These are phyloP conservation scores for Anethum foeniculum DNA, from an alignment of 140 eudicot genomes.

Conservation along the genomic window DNA sequence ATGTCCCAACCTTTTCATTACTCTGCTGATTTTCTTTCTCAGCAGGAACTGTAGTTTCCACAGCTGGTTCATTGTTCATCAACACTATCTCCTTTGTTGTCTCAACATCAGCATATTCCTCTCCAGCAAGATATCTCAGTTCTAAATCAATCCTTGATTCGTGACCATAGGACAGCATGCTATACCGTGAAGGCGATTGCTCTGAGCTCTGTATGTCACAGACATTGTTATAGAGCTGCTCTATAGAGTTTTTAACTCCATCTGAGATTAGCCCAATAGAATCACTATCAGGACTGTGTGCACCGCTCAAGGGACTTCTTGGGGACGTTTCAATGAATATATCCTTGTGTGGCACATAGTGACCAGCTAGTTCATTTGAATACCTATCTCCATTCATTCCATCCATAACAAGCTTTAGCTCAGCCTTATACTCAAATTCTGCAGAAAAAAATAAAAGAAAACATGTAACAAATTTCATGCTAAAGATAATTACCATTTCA, in stretches of 20 bases:
- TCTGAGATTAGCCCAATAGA: slow-evolving; percentile 57
- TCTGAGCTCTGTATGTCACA: slow-evolving; percentile 63
- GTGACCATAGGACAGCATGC: slow-evolving; percentile 58
- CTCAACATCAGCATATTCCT: slow-evolving; percentile 30
- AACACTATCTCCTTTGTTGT: slow-evolving; percentile 20
- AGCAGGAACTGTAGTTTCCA: slow-evolving; percentile 3
- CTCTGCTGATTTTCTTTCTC: neutral
- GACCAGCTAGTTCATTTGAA: slow-evolving; percentile 15
- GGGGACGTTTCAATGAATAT: slow-evolving; percentile 42
- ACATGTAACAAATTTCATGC: neutral
- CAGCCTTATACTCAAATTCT: slow-evolving; percentile 29
- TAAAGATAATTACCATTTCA: neutral
- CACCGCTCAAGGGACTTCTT: slow-evolving; percentile 45
- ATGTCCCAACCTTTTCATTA: slow-evolving; percentile 15
- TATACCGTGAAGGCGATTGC: slow-evolving; percentile 53
- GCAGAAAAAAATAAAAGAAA: neutral
- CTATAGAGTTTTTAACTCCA: slow-evolving; percentile 47
- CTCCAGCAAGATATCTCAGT: slow-evolving; percentile 42
- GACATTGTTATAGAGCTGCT: slow-evolving; percentile 54
- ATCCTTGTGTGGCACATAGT: slow-evolving; percentile 33
- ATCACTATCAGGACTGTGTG: slow-evolving; percentile 44
- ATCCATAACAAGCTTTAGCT: slow-evolving; percentile 19
- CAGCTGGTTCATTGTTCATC: slow-evolving; percentile 19
- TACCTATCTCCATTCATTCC: slow-evolving; percentile 6
- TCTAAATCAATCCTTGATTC: slow-evolving; percentile 68